These are phyloP conservation scores for Colletotrichum sansevieriae DNA, from an alignment of 2,329 filamentous ascomycete genomes.

Conservation along the genomic window DNA sequence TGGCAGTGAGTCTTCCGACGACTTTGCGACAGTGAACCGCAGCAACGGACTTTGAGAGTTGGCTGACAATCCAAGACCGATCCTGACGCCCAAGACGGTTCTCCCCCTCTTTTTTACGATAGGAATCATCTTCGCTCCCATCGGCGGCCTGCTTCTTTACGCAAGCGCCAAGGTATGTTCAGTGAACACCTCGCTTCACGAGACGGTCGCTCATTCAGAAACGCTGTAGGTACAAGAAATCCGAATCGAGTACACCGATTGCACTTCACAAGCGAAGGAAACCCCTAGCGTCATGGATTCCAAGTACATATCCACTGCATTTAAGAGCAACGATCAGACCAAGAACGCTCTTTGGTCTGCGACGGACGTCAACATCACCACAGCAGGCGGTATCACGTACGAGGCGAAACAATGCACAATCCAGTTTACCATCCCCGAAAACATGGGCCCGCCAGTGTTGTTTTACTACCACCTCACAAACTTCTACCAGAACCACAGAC, in stretches of 20 bases:
- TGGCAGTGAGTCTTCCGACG: constrained; percentile 83
- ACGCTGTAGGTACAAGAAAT: constrained; percentile 84
- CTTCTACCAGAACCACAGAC: constrained; percentile 98
- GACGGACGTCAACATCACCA: constrained; percentile 56
- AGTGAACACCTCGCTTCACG: background rate
- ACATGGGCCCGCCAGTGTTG: constrained; percentile 84
- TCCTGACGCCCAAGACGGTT: constrained; percentile 94
- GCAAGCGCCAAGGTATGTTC: constrained; percentile 80
- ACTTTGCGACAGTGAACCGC: constrained; percentile 17
- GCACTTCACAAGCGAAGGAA: constrained; percentile 68
- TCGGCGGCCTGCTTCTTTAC: constrained; percentile 88
- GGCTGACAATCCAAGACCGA: constrained; percentile 73
- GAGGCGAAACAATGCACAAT: constrained; percentile 75
- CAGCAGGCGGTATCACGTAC: constrained; percentile 50
- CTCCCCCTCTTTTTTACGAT: constrained; percentile 91
- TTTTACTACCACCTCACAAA: constrained; percentile 97
- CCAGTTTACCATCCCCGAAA: constrained; percentile 82
- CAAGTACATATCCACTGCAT: constrained; percentile 74
- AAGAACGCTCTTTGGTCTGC: constrained; percentile 59
- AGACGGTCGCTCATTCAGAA: constrained; percentile 13
- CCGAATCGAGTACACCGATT: constrained; percentile 89
- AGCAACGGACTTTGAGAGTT: constrained; percentile 2
- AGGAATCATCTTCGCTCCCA: constrained; percentile 92
- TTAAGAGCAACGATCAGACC: constrained; percentile 69
- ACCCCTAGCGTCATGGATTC: constrained; percentile 63